These are phyloP conservation scores for Paspalum notatum DNA, from an alignment of 176 grass and related monocot species.

Conservation along the genomic window DNA sequence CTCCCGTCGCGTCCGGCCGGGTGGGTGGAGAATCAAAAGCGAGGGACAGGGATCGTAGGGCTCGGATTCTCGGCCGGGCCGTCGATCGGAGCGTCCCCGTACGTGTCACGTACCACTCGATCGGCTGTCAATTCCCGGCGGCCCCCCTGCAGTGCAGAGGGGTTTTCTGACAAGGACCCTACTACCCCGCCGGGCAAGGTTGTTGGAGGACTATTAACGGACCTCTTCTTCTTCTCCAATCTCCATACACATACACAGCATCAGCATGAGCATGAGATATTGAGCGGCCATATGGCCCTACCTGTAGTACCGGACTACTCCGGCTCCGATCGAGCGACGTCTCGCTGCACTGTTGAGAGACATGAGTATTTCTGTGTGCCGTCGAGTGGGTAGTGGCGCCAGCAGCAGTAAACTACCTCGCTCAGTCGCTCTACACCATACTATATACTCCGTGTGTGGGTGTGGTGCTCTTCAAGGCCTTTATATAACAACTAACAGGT, in stretches of 20 bases:
- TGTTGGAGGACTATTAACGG: conserved; percentile 26
- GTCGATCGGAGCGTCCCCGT: not conserved
- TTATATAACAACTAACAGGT: conserved; percentile 19
- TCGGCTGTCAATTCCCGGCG: conserved; percentile 18
- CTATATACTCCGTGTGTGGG: not conserved
- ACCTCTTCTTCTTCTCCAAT: not conserved
- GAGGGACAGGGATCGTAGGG: not conserved
- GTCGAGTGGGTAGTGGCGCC: not conserved
- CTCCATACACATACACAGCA: too few relatives aligned
- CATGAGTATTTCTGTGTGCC: not conserved
- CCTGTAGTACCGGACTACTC: not conserved
- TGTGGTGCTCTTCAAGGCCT: not conserved
- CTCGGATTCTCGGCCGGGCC: not conserved
- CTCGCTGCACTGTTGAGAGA: not conserved
- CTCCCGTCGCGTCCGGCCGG: too few relatives aligned
- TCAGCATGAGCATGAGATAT: not conserved
- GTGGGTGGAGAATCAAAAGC: not conserved
- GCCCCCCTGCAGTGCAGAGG: conserved; percentile 10
- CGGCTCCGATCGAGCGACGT: not conserved
- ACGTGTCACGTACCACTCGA: not conserved
- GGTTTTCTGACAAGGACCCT: conserved; percentile 32
- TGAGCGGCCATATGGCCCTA: not conserved
- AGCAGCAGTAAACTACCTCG: not conserved
- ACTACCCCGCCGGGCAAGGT: conserved; percentile 24
- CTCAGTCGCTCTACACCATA: not conserved